These are phyloP conservation scores for Cryptococcus floricola DNA, from an alignment of 1,284 basidiomycete species.

Conservation along the genomic window DNA sequence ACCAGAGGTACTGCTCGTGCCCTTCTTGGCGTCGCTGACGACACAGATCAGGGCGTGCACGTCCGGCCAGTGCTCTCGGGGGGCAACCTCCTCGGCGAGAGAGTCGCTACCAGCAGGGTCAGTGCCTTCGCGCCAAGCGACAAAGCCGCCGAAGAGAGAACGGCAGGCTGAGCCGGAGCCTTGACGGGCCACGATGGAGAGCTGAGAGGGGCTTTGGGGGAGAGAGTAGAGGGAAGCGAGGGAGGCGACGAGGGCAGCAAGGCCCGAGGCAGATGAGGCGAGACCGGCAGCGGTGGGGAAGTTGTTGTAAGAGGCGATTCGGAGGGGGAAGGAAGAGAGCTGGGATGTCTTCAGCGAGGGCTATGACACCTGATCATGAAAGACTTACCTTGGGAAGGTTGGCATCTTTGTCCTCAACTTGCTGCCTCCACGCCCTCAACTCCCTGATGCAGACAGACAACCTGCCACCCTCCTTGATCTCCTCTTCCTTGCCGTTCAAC, in stretches of 20 bases:
- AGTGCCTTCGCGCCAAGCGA: slow-evolving; percentile 86
- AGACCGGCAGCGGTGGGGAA: slow-evolving; percentile 98
- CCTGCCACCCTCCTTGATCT: slow-evolving; percentile 75
- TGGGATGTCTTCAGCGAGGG: slow-evolving; percentile 34
- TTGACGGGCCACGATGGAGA: slow-evolving; percentile 92
- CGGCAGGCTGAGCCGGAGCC: slow-evolving; percentile 97
- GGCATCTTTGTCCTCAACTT: slow-evolving; percentile 66
- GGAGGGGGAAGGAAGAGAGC: slow-evolving; percentile 70
- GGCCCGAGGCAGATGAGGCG: slow-evolving; percentile 94
- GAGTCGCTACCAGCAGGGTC: slow-evolving; percentile 74
- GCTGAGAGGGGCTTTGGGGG: slow-evolving; percentile 61
- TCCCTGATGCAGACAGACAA: slow-evolving; percentile 82
- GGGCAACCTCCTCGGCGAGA: slow-evolving; percentile 80
- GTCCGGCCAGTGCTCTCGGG: slow-evolving; percentile 85
- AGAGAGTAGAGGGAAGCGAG: slow-evolving; percentile 83
- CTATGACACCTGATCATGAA: not conserved
- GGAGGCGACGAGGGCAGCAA: slow-evolving; percentile 89
- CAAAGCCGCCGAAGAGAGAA: slow-evolving; percentile 94
- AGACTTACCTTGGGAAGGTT: slow-evolving; percentile 62
- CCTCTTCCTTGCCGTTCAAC: slow-evolving; percentile 89
- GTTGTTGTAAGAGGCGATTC: slow-evolving; percentile 95
- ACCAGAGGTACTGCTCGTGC: slow-evolving; percentile 87
- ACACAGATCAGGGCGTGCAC: slow-evolving; percentile 97
- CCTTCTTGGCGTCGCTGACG: slow-evolving; percentile 94
- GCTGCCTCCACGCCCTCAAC: slow-evolving; percentile 72